phyloP scores from a whole-genome alignment of 768 basidiomycete genomes.

The Tulasnella sp. region DNA sequence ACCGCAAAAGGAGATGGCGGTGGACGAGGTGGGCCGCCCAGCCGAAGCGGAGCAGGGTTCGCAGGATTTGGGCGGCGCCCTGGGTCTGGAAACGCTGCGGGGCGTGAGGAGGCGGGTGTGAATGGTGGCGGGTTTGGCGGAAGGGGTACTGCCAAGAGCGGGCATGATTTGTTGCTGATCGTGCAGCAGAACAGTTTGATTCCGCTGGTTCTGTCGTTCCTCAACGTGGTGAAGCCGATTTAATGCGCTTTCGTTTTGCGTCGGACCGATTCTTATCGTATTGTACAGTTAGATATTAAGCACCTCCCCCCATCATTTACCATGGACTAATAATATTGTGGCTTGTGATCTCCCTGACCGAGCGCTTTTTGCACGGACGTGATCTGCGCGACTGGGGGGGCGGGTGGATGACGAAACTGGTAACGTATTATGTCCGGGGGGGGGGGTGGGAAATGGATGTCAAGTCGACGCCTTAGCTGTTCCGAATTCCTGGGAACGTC shows the following conservation, averaged over 20 bases:
- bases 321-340: not conserved
- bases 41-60: slow-evolving; percentile 24
- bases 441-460: not conserved
- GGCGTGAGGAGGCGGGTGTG: slow-evolving; percentile 24
- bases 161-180: slow-evolving; percentile 76
- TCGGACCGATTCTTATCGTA: not conserved
- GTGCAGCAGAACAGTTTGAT: slow-evolving; percentile 90
- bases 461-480: not conserved
- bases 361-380: not conserved
- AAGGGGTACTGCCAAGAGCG: slow-evolving; percentile 64
- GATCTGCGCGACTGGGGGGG: not conserved
- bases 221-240: slow-evolving; percentile 28
- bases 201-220: slow-evolving; percentile 59
- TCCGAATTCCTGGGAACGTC: not conserved
- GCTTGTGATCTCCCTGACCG: slow-evolving; percentile 1
- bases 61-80: slow-evolving; percentile 1
- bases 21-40: not conserved
- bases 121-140: slow-evolving; percentile 26
- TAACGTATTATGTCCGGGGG: not conserved
- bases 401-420: not conserved
- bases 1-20: slow-evolving; percentile 5
- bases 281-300: not conserved
- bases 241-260: not conserved
- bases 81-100: slow-evolving; percentile 34
- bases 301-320: not conserved